phyloP scores from a whole-genome alignment of 2,329 filamentous ascomycete genomes.

The Rutstroemia sp. region DNA sequence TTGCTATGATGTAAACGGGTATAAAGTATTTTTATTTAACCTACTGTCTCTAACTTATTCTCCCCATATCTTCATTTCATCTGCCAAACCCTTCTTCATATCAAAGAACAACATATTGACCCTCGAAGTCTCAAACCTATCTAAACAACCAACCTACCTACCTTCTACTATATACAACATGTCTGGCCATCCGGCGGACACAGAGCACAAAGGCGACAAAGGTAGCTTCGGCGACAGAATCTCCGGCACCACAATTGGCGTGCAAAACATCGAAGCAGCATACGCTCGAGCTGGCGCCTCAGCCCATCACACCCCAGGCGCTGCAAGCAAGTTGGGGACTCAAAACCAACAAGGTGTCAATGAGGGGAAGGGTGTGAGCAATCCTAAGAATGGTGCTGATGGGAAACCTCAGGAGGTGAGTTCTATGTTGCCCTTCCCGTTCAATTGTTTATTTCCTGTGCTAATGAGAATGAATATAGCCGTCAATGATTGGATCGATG shows the following conservation, averaged over 20 bases:
- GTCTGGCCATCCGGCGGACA: neutral
- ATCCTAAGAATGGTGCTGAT: conserved; percentile 13
- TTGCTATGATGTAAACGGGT: too few species aligned
- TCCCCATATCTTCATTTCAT: too few species aligned
- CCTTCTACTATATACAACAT: neutral
- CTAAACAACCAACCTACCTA: too few species aligned
- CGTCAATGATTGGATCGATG: conserved; percentile 15
- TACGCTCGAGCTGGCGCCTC: conserved; percentile 20
- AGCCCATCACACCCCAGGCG: conserved; percentile 18
- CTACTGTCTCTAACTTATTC: too few species aligned
- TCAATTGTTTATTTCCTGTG: neutral
- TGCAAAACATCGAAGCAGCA: conserved; percentile 20
- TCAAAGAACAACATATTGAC: too few species aligned
- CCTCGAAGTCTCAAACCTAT: too few species aligned
- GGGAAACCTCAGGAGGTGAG: conserved; percentile 18
- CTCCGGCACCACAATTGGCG: conserved; percentile 10
- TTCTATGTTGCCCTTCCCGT: neutral
- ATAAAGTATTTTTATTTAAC: too few species aligned
- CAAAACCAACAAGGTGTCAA: conserved; percentile 12
- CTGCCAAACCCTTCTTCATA: too few species aligned
- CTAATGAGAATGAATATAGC: conserved; percentile 2
- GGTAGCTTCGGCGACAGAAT: neutral
- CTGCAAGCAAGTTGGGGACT: conserved; percentile 14
- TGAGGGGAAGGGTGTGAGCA: conserved; percentile 15
- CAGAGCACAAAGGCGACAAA: neutral